Evolutionary conservation across 2,329 filamentous ascomycete species (phyloP).

Genomic region (Ophiostoma ips): DNA sequence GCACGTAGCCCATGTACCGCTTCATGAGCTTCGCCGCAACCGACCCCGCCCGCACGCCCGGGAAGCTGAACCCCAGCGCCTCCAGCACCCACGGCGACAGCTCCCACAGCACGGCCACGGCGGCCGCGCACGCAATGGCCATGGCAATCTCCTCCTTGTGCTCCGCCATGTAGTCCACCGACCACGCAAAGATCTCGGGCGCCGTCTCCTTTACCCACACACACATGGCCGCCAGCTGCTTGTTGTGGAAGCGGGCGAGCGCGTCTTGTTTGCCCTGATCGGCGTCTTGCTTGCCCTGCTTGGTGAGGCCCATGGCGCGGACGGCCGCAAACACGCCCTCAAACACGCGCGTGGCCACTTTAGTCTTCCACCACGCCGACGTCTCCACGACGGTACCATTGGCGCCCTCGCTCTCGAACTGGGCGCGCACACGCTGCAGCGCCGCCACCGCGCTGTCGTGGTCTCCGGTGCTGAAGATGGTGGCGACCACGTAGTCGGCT

Average conservation of each 20-base stretch:
- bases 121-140: background rate
- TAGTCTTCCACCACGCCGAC: background rate
- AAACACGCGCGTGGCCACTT: background rate
- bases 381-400: background rate
- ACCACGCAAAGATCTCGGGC: background rate
- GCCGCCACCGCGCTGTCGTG: background rate
- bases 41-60: background rate
- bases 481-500: background rate
- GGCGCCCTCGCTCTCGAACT: background rate
- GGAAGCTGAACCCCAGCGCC: background rate
- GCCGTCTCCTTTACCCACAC: background rate
- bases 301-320: background rate
- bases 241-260: background rate
- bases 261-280: too few relatives aligned
- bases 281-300: background rate
- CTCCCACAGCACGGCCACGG: background rate
- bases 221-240: background rate
- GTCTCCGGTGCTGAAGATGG: background rate
- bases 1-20: background rate
- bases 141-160: background rate
- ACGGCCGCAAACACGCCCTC: background rate
- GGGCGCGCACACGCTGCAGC: background rate
- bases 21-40: background rate
- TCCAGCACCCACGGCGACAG: background rate
- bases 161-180: background rate